Conservation (phyloP, 495 filamentous ascomycete genomes). For the Daldinia childiae region DNA sequence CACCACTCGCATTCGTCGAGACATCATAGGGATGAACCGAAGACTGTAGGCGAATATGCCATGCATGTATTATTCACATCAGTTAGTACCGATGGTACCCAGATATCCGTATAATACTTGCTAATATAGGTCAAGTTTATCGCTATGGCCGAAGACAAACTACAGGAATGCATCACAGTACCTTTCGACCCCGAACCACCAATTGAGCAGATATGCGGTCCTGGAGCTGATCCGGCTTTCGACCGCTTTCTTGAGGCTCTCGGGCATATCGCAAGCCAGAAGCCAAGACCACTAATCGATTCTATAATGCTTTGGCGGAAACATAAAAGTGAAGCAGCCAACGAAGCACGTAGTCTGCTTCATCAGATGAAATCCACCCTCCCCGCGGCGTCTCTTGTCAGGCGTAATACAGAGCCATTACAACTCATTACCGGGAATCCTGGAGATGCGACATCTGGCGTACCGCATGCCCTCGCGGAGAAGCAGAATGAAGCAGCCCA, state of each 20-base stretch:
- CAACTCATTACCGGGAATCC: constrained; percentile 45
- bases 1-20: constrained; percentile 85
- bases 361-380: constrained; percentile 64
- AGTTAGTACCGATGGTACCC: constrained; percentile 55
- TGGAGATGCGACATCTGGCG: constrained; percentile 16
- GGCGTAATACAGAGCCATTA: constrained; percentile 62
- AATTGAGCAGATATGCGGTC: constrained; percentile 88
- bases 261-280: constrained; percentile 90
- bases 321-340: constrained; percentile 87
- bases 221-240: constrained; percentile 87
- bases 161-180: constrained; percentile 80
- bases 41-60: constrained; percentile 95
- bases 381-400: constrained; percentile 48
- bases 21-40: constrained; percentile 75
- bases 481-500: constrained; percentile 75
- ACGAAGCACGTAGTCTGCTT: constrained; percentile 65
- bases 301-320: constrained; percentile 98
- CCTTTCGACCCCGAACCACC: constrained; percentile 78
- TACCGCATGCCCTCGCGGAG: constrained; percentile 55
- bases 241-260: constrained; percentile 94
- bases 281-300: constrained; percentile 95
- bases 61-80: constrained; percentile 96
- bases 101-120: constrained; percentile 14
- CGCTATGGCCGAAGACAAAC: constrained; percentile 91
- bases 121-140: constrained; percentile 62